These are phyloP conservation scores for Chrysosporium keratinophilum DNA, from an alignment of 2,329 filamentous ascomycete species.

Conservation along the genomic window DNA sequence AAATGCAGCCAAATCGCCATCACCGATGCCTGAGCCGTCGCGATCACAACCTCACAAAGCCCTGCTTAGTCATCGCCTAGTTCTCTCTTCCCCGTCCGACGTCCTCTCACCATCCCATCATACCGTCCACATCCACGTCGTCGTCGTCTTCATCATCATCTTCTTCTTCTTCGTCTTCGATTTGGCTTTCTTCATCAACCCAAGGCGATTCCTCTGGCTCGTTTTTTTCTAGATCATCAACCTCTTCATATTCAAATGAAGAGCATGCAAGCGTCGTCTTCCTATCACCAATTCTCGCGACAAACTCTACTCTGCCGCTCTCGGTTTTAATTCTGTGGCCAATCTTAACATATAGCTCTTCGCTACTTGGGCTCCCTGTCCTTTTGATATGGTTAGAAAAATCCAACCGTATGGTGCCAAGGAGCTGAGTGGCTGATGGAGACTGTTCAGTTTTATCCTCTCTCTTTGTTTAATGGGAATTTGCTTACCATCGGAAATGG, in stretches of 20 bases:
- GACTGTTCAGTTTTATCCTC: neutral
- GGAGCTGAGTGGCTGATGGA: neutral
- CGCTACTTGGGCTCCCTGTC: neutral
- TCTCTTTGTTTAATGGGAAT: neutral
- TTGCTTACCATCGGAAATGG: neutral
- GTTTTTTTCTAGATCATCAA: neutral
- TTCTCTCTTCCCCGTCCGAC: neutral
- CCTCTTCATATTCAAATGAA: constrained; percentile 1
- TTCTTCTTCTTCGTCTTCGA: neutral
- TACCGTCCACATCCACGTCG: neutral
- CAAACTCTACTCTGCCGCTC: constrained; percentile 2
- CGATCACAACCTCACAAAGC: too few species aligned
- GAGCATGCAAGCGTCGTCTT: neutral
- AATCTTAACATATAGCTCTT: neutral
- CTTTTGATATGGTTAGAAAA: neutral
- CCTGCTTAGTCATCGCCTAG: neutral
- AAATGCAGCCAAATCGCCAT: too few species aligned
- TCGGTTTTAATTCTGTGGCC: constrained; percentile 1
- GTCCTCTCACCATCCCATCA: neutral
- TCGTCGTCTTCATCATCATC: constrained; percentile 4
- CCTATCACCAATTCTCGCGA: neutral
- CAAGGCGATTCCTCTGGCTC: neutral
- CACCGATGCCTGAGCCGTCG: too few species aligned
- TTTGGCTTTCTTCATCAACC: neutral
- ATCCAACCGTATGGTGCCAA: neutral